Evolutionary conservation across 495 filamentous ascomycete genomes (phyloP).

Genomic region (Apiosordaria backusii): DNA sequence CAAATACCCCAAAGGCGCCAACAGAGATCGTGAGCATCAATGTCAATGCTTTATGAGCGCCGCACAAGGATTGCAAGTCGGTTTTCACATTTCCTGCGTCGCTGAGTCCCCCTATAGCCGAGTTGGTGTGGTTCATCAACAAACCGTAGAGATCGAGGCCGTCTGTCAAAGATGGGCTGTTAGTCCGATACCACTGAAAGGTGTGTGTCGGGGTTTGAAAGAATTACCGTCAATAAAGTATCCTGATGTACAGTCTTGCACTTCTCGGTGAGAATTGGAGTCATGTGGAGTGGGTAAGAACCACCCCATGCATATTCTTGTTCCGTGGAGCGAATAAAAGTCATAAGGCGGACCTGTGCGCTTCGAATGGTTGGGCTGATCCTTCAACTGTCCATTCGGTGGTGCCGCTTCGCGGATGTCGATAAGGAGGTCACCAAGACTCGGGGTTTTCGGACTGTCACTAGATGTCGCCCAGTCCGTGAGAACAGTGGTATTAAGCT

Average conservation of each 20-base stretch:
- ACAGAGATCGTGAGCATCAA: background rate
- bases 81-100: background rate
- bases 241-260: background rate
- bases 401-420: background rate
- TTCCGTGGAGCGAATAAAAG: background rate
- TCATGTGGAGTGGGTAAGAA: background rate
- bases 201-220: background rate
- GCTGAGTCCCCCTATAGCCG: background rate
- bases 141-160: background rate
- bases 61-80: background rate
- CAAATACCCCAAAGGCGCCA: background rate
- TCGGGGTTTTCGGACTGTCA: background rate
- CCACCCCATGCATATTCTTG: background rate
- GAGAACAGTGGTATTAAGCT: background rate
- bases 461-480: background rate
- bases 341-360: background rate
- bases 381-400: too few species aligned
- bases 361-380: background rate
- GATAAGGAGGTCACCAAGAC: background rate
- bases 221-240: background rate
- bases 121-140: background rate
- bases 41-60: background rate
- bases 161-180: background rate
- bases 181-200: background rate
- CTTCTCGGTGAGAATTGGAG: background rate